Base-by-base conservation (phyloP, 345 rosid species). In the Draba incana region DNA sequence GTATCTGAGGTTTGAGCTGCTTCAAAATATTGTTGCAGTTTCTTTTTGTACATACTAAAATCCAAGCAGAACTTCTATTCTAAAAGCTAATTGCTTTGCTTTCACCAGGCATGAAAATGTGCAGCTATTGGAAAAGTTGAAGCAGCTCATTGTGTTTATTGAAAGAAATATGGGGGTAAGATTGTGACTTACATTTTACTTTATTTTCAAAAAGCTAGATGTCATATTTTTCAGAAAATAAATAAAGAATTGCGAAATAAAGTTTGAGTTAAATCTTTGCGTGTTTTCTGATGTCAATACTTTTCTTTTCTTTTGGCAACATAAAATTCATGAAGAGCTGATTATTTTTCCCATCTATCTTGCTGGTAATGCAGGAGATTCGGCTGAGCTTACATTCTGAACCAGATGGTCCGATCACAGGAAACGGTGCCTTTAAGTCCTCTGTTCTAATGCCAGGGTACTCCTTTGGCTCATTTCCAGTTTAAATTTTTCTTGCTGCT, bases 391-490 rank as follows among this genome's bases (percentile, higher is more conserved):
- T 91, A 70, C 88, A 84, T 85, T 82, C 95, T 66, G 86, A 89
- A 85, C 98, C 99, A 60, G 99, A 94, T 85, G 97, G 99, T 41
- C 85, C 96, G 23, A 72, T 91, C 68, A 87, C 80, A 80, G 98
- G 96, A 74, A 89, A 87, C 79, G 95, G 99, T 64, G 70, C 89
- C 76, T 94, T 79, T 73, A 84, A 89, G 56, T 83, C 98, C 69
- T 86, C 97, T 57, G 57, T 78, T 79, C 78, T 91, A 77, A 75
- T 86, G 81, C 99, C 93, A 44, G 95, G 99, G 99, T 91, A 87
- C 55, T 51, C 37, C 74, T 66, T 69, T 64, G 31, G 39, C 31
- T 15, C 61, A 25, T 35, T 47, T 49, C 54, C 41, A 46, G 16
- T 28, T 52, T 46, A 35, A 0, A 38, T 1, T 53, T 53, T 53